These are phyloP conservation scores for Fusarium mundagurra DNA, from an alignment of 2,329 filamentous ascomycete genomes.

Conservation along the genomic window DNA sequence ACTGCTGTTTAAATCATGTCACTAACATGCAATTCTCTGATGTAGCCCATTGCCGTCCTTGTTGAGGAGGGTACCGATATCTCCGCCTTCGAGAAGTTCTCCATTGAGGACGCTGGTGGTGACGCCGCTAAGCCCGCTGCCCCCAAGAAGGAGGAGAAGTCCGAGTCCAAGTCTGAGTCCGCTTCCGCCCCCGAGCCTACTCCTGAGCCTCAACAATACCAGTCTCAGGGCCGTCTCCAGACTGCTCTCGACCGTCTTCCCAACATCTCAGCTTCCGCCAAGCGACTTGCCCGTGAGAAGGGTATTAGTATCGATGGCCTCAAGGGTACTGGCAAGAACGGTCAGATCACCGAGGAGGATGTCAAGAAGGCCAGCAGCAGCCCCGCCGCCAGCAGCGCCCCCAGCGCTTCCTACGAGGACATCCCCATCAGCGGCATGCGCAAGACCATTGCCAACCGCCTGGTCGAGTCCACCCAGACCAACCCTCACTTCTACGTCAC, in stretches of 20 bases:
- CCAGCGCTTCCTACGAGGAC: conserved; percentile 81
- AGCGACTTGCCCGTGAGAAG: conserved; percentile 86
- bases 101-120: conserved; percentile 88
- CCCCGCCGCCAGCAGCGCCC: conserved; percentile 61
- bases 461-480: conserved; percentile 86
- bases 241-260: conserved; percentile 85
- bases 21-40: conserved; percentile 17
- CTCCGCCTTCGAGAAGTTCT: conserved; percentile 88
- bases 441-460: conserved; percentile 94
- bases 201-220: conserved; percentile 74
- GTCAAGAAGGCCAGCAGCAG: conserved; percentile 84
- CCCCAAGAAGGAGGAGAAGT: conserved; percentile 73
- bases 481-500: conserved; percentile 99
- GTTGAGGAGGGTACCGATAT: conserved; percentile 92
- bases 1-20: not conserved
- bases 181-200: conserved; percentile 56
- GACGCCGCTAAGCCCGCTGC: conserved; percentile 69
- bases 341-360: conserved; percentile 90
- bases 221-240: conserved; percentile 81
- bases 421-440: conserved; percentile 90
- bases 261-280: conserved; percentile 75
- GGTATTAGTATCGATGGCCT: conserved; percentile 79
- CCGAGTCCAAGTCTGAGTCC: conserved; percentile 68
- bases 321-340: conserved; percentile 88
- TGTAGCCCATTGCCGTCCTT: conserved; percentile 92